These are phyloP conservation scores for Picocystis sp. DNA, from an alignment of 163 green algal genomes.

Conservation along the genomic window DNA sequence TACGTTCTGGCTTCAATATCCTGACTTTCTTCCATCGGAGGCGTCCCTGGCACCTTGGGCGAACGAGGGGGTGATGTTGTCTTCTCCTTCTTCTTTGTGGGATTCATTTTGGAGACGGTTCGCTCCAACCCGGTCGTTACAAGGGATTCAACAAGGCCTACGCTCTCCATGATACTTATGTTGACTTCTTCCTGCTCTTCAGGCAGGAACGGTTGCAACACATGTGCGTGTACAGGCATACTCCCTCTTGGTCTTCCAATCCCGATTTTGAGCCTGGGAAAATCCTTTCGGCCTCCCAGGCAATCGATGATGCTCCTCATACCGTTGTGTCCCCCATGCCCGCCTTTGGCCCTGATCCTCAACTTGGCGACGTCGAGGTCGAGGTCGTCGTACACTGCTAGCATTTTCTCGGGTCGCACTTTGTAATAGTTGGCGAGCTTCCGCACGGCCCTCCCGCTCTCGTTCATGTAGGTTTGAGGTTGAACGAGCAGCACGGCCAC, in stretches of 20 bases:
- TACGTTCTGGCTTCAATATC: no score
- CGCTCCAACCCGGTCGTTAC: constrained; percentile 48
- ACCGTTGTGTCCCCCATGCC: constrained; percentile 86
- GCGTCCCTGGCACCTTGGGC: no score
- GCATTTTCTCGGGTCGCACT: constrained; percentile 19
- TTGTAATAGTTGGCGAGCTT: constrained; percentile 61
- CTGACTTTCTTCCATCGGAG: no score
- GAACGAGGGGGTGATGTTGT: no score
- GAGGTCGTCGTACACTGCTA: constrained; percentile 85
- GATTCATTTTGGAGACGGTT: constrained; percentile 21
- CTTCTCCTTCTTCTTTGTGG: no score
- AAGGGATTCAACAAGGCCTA: constrained; percentile 31
- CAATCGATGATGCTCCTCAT: constrained; percentile 63
- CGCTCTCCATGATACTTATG: constrained; percentile 29
- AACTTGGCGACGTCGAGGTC: constrained; percentile 50
- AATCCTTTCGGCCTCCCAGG: constrained; percentile 30
- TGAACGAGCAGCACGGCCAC: constrained; percentile 68
- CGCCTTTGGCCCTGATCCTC: constrained; percentile 50
- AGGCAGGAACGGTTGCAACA: constrained; percentile 29
- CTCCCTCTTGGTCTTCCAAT: constrained; percentile 4
- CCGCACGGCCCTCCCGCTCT: constrained; percentile 54
- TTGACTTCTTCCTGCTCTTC: constrained; percentile 34
- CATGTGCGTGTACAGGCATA: neutral
- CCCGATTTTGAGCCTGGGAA: constrained; percentile 44
- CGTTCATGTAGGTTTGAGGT: constrained; percentile 87